Evolutionary conservation across 2,329 filamentous ascomycete species (phyloP).

Genomic region (Nemania sp.): DNA sequence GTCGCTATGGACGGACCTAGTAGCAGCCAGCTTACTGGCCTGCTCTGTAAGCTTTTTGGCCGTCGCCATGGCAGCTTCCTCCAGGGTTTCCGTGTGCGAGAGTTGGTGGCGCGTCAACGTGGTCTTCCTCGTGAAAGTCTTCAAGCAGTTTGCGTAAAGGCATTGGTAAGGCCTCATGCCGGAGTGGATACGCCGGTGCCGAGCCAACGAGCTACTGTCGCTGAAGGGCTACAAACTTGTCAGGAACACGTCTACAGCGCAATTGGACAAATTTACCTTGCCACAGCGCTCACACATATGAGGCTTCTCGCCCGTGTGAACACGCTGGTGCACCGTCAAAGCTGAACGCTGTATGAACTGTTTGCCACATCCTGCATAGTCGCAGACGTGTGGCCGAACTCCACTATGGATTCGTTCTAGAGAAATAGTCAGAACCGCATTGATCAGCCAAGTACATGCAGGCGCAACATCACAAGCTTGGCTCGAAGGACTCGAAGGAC

Average conservation of each 20-base stretch:
- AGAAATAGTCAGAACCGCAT: slow-evolving; percentile 2
- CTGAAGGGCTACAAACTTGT: slow-evolving; percentile 76
- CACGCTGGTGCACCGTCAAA: slow-evolving; percentile 90
- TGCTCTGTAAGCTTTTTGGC: slow-evolving; percentile 76
- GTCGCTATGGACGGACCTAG: slow-evolving; percentile 65
- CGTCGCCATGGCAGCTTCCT: slow-evolving; percentile 88
- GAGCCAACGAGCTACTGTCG: slow-evolving; percentile 90
- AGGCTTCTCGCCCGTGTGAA: slow-evolving; percentile 97
- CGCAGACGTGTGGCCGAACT: slow-evolving; percentile 87
- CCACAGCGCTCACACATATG: slow-evolving; percentile 97
- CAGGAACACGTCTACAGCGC: slow-evolving; percentile 17
- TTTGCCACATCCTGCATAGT: slow-evolving; percentile 86
- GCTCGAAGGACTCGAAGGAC: slow-evolving; percentile 41
- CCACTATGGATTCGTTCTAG: slow-evolving; percentile 95
- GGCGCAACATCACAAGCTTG: neutral
- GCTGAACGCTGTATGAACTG: slow-evolving; percentile 97
- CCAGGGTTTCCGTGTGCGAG: slow-evolving; percentile 91
- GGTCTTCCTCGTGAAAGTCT: slow-evolving; percentile 95
- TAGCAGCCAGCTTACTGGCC: slow-evolving; percentile 40
- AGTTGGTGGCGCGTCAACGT: slow-evolving; percentile 96
- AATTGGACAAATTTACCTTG: slow-evolving; percentile 68
- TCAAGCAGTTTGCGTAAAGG: slow-evolving; percentile 95
- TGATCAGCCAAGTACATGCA: neutral
- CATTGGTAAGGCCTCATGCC: slow-evolving; percentile 97
- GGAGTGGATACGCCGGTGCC: slow-evolving; percentile 92